Evolutionary conservation across 345 rosid genomes (phyloP).

Genomic region (Raphanus raphanistrum): DNA sequence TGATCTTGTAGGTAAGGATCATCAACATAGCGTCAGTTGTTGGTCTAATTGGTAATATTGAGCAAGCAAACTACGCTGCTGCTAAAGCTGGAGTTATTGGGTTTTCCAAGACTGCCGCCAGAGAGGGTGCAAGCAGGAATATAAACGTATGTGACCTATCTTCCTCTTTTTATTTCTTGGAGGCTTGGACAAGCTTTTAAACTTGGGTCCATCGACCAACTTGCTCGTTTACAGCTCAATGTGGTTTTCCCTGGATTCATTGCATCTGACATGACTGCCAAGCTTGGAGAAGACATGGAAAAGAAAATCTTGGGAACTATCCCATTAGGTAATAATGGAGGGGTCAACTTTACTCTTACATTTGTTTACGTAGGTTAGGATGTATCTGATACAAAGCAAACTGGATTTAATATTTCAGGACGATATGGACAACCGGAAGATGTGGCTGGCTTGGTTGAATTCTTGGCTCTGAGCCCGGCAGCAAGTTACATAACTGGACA

Average conservation of each 20-base stretch:
- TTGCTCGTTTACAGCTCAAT: conserved; percentile 58
- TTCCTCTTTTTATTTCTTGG: neutral
- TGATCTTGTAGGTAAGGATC: conserved; percentile 67
- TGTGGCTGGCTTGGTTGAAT: conserved; percentile 97
- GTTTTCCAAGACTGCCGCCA: conserved; percentile 80
- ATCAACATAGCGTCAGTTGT: conserved; percentile 90
- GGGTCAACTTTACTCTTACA: neutral
- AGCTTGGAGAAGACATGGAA: conserved; percentile 87
- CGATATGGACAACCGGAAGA: conserved; percentile 97
- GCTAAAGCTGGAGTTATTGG: conserved; percentile 99
- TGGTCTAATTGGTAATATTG: conserved; percentile 86
- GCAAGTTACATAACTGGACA: conserved; percentile 93
- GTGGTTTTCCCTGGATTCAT: conserved; percentile 94
- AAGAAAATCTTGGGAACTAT: conserved; percentile 86
- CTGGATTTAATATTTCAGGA: conserved; percentile 48
- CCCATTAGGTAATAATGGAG: conserved; percentile 66
- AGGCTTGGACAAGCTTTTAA: neutral
- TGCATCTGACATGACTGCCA: conserved; percentile 91
- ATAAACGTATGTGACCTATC: conserved; percentile 57
- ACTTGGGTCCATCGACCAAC: neutral
- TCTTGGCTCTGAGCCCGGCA: conserved; percentile 89
- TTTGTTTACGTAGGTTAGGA: neutral
- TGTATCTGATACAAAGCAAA: conserved; percentile 24
- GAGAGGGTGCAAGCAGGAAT: conserved; percentile 87
- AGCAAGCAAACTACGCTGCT: conserved; percentile 98